Conservation (phyloP, 768 basidiomycete species). For the Leccinellum rugosiceps region DNA sequence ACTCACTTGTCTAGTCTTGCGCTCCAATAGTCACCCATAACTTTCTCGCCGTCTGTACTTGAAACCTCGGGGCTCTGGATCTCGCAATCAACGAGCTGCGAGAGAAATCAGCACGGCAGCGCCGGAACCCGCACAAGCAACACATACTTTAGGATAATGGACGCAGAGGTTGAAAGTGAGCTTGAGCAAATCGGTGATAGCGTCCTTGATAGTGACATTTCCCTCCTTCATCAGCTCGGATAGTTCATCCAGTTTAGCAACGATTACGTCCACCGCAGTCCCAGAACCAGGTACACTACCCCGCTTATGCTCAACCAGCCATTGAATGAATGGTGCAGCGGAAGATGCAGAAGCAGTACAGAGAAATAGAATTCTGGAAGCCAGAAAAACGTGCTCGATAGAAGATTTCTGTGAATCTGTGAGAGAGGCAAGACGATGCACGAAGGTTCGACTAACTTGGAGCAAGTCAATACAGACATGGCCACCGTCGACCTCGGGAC, state of each 20-base stretch:
- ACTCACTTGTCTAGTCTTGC: slow-evolving; percentile 66
- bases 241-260: slow-evolving; percentile 57
- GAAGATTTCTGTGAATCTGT: slow-evolving; percentile 50
- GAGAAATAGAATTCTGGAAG: slow-evolving; percentile 75
- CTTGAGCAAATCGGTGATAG: slow-evolving; percentile 82
- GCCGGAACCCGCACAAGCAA: background rate
- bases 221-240: slow-evolving; percentile 46
- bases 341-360: slow-evolving; percentile 52
- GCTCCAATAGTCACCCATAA: slow-evolving; percentile 77
- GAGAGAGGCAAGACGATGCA: slow-evolving; percentile 2
- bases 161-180: slow-evolving; percentile 76
- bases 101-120: background rate
- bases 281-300: slow-evolving; percentile 37
- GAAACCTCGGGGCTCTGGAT: slow-evolving; percentile 32
- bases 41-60: slow-evolving; percentile 32
- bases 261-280: slow-evolving; percentile 62
- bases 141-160: slow-evolving; percentile 72
- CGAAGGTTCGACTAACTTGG: slow-evolving; percentile 43
- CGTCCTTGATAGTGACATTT: slow-evolving; percentile 48
- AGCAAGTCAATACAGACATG: slow-evolving; percentile 52
- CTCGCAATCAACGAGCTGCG: slow-evolving; percentile 42
- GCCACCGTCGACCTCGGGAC: slow-evolving; percentile 61
- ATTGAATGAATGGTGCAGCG: slow-evolving; percentile 46
- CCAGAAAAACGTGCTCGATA: slow-evolving; percentile 68
- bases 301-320: slow-evolving; percentile 64